Evolutionary conservation across 257 asterid species (phyloP), one percentile per base, ranked within the genome.

Genomic region (Gentiana straminea): DNA sequence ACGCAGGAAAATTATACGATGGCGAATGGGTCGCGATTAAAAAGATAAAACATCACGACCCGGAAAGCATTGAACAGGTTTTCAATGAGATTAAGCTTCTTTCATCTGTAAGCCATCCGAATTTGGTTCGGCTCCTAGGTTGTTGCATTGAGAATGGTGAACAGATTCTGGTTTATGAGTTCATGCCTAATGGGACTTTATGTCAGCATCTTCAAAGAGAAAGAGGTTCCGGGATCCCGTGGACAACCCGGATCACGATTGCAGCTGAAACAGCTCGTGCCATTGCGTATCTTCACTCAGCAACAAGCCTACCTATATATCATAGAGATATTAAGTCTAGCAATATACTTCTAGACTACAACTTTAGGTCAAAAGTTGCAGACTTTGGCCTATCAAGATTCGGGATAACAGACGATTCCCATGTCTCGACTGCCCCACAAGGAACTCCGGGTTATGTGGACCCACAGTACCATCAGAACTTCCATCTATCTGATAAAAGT

Each of bases 401-500:
- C 34, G 98, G 96, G 12, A 79, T 86, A 96, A 82, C 76, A 5
- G 95, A 86, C 54, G 94, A 90, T 61, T 90, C 98, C 55, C 95
- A 90, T 53, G 71, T 90, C 34, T 90, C 96, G 41, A 90, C 98
- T 2, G 94, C 98, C 4, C 97, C 97, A 3, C 97, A 89, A 55
- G 97, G 97, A 37, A 89, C 97, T 13, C 97, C 95, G 0, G 98
- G 98, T 49, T 90, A 90, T 64, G 75, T 90, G 2, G 98, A 90
- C 54, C 98, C 98, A 33, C 96, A 90, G 53, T 90, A 90, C 57
- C 96, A 90, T 55, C 98, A 86, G 70, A 90, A 84, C 76, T 90
- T 77, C 83, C 94, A 84, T 67, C 89, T 90, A 13, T 90, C 96
- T 2, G 98, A 90, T 52, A 90, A 86, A 59, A 90, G 98, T 52